Evolutionary conservation across 345 rosid genomes (phyloP).

Genomic region (Eutrema heterophyllum): DNA sequence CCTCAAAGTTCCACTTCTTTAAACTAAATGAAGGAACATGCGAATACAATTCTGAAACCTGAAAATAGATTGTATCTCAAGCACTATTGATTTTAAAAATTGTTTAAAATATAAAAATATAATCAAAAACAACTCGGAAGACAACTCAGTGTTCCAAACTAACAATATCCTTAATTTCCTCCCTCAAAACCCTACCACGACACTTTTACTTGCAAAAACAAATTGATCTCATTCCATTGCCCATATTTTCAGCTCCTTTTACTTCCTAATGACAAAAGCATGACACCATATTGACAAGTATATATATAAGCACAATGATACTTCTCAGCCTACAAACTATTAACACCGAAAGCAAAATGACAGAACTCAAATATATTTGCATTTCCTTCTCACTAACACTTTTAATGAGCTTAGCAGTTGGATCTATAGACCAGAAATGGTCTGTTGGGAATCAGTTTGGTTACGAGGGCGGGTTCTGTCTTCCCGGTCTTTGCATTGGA

Average conservation of each 20-base stretch:
- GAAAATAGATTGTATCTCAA: background rate
- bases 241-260: constrained; percentile 2
- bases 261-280: constrained; percentile 19
- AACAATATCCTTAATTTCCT: constrained; percentile 3
- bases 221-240: background rate
- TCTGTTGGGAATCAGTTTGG: constrained; percentile 3
- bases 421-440: constrained; percentile 21
- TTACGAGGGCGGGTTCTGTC: constrained; percentile 25
- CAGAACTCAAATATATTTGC: constrained; percentile 19
- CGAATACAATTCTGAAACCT: background rate
- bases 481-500: constrained; percentile 30
- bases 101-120: background rate
- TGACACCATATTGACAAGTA: constrained; percentile 13
- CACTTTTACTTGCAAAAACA: background rate
- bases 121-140: background rate
- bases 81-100: background rate
- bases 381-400: constrained; percentile 20
- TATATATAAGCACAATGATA: constrained; percentile 2
- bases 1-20: background rate
- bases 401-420: constrained; percentile 21
- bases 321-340: background rate
- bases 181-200: background rate
- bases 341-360: constrained; percentile 14
- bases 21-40: background rate
- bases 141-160: background rate